Base-by-base conservation (phyloP, 805 yeast species). In the Wickerhamomyces subpelliculosus region DNA sequence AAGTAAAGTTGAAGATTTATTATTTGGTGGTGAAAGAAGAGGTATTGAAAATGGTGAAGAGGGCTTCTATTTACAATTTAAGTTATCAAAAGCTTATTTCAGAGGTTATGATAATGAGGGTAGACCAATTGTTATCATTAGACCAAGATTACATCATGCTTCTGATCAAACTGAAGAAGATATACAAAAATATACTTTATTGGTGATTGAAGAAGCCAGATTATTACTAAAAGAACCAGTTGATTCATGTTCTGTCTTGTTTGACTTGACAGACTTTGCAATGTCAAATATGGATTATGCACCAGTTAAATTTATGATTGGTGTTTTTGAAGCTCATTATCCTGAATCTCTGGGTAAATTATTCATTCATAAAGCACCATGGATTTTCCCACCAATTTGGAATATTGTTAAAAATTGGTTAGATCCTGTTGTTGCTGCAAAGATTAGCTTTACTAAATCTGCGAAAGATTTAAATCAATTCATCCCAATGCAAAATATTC, bases 301-400 rank as follows among this genome's bases (percentile, higher is more conserved):
- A 4, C 87, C 96, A 5, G 94, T 93, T 42, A 89, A 89, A 63
- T 90, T 85, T 61, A 75, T 93, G 63, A 81, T 89, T 43, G 75
- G 78, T 38, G 83, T 89, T 43, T 88, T 93, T 60, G 97, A 93
- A 67, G 95, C 95, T 0, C 96, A 90, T 57, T 93, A 90, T 59
- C 98, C 98, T 1, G 98, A 93, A 62, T 81, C 86, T 29, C 71
- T 93, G 43, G 96, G 96, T 14, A 75, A 75, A 39, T 65, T 93
- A 37, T 73, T 87, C 48, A 83, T 93, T 43, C 95, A 87, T 65
- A 84, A 84, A 51, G 97, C 98, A 0, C 98, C 98, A 21, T 88
- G 97, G 97, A 77, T 93, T 38, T 93, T 93, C 65, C 78, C 84
- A 36, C 90, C 96, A 19, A 85, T 90, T 42, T 93, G 98, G 97